These are phyloP conservation scores for Syzygium oleosum DNA, from an alignment of 345 rosid species.

Conservation along the genomic window DNA sequence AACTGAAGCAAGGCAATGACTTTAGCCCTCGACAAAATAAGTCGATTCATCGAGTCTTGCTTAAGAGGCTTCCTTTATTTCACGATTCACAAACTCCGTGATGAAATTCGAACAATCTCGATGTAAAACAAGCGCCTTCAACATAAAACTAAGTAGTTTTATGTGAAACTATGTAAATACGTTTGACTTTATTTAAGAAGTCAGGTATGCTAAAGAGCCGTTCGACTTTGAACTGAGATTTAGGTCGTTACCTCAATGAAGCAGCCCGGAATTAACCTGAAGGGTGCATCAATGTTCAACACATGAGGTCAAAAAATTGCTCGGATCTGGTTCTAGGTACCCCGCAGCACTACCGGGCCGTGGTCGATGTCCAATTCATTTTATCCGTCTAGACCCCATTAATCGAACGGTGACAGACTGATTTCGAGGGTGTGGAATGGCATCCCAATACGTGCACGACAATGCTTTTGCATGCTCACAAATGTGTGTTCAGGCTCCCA, in stretches of 20 bases:
- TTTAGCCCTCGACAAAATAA: background rate
- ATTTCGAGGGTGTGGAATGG: background rate
- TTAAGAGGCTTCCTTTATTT: background rate
- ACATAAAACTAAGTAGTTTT: background rate
- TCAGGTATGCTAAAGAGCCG: background rate
- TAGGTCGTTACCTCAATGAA: background rate
- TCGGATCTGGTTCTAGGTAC: accelerated
- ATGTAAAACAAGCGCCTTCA: background rate
- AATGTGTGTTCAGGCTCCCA: background rate
- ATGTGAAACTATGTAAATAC: background rate
- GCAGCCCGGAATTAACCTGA: background rate
- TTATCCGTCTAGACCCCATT: background rate
- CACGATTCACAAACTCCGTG: background rate
- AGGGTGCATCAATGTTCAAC: background rate
- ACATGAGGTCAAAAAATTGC: background rate
- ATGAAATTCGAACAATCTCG: background rate
- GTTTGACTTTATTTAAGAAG: background rate
- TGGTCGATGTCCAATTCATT: background rate
- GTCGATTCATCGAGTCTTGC: background rate
- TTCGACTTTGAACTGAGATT: background rate
- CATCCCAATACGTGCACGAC: background rate
- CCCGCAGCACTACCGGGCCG: background rate
- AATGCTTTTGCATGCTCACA: background rate
- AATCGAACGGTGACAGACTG: background rate
- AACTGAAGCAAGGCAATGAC: background rate